Evolutionary conservation across 495 filamentous ascomycete genomes (phyloP), one percentile per base, ranked within the genome.

Genomic region (Aspergillus coremiiformis): DNA sequence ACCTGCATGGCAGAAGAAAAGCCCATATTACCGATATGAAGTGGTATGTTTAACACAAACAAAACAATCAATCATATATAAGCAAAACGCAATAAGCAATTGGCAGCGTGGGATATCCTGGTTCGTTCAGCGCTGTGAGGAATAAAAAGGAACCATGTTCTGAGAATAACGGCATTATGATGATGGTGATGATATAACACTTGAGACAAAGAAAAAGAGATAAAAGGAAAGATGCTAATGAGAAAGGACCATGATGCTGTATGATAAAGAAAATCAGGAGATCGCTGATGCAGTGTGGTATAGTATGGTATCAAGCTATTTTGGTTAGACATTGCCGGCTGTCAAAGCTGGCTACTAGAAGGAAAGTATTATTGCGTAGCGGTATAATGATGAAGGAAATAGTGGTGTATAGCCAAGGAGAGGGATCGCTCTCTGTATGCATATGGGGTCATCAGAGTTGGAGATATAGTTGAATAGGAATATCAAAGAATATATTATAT

Each of bases 311-410:
- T 41, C 20, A 41, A 41, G 37, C 37, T 41, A 33, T 47, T 32
- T 47, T 32, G 15, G 15, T 47, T 33, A 47, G 44, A 47, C 44
- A 47, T 6, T 30, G 27, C 32, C 29, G 44, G 27, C 44, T 47
- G 19, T 47, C 44, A 47, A 47, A 47, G 44, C 32, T 27, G 44
- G 21, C 26, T 7, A 47, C n/a, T n/a, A 33, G 32, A 47, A 47
- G 27, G 12, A 29, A 24, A 30, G 1, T n/a, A 15, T 6, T 24
- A 0, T 15, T 6, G 24, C 23, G 43, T 45, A 29, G 43, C 43
- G 43, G 43, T 27, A 45, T 45, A 23, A 45, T 35, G 32, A 35
- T 4, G 14, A 35, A 35, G 32, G n/a, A 33, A 32, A 19, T 19
- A 45, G 14, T 45, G 26, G 23, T 29, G 26, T 30, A 45, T 21